Conservation (phyloP, 129 eudicot species). For the Oenanthe sinensis region DNA sequence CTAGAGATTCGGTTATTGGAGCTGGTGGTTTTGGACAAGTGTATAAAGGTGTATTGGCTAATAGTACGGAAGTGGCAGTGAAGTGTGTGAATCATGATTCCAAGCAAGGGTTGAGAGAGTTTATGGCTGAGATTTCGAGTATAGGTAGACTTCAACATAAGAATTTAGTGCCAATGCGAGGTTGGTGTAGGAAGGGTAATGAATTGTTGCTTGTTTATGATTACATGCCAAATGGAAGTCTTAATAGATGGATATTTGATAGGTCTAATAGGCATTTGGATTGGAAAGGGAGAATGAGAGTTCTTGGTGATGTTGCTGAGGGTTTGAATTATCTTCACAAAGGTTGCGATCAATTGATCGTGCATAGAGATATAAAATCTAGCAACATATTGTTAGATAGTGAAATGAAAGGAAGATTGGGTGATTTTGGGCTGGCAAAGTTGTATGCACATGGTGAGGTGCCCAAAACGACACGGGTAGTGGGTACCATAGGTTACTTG, state of each 20-base stretch:
- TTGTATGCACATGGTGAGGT: slow-evolving; percentile 67
- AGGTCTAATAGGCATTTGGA: slow-evolving; percentile 39
- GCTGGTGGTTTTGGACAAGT: slow-evolving; percentile 81
- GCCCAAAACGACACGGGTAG: slow-evolving; percentile 67
- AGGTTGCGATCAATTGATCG: slow-evolving; percentile 78
- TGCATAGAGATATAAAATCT: slow-evolving; percentile 80
- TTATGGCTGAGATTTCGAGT: slow-evolving; percentile 86
- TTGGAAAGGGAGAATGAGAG: slow-evolving; percentile 52
- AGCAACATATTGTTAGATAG: slow-evolving; percentile 64
- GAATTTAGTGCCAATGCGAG: slow-evolving; percentile 68
- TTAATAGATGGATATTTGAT: slow-evolving; percentile 66
- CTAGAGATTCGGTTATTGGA: slow-evolving; percentile 37
- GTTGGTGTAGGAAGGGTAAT: slow-evolving; percentile 69
- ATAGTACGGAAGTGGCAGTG: slow-evolving; percentile 52
- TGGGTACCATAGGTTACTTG: slow-evolving; percentile 75
- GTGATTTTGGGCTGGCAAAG: slow-evolving; percentile 81
- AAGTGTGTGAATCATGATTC: slow-evolving; percentile 79
- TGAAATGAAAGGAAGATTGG: slow-evolving; percentile 66
- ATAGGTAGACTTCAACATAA: slow-evolving; percentile 78
- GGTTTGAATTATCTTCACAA: slow-evolving; percentile 69
- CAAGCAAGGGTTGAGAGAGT: slow-evolving; percentile 61
- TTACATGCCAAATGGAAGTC: slow-evolving; percentile 81
- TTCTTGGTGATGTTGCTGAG: slow-evolving; percentile 65
- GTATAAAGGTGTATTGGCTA: slow-evolving; percentile 41
- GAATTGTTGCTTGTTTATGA: slow-evolving; percentile 68